Base-by-base conservation (phyloP, 2,329 filamentous ascomycete genomes). In the Penicillium thymicola region DNA sequence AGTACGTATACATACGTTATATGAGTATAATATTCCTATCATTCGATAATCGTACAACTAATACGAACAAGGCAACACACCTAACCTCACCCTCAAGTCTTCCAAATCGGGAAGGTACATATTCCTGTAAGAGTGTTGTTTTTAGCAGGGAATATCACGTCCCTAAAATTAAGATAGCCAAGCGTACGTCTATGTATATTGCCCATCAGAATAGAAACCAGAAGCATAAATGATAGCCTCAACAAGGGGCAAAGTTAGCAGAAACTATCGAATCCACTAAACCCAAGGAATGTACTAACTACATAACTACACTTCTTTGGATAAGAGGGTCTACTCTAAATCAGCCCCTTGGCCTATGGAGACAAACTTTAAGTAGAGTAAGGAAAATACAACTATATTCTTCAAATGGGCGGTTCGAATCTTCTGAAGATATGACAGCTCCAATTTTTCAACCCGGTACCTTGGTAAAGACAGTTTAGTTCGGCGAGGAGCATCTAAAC, bases 351-450 rank as follows among this genome's bases (percentile, higher is more conserved):
- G 11, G 11, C 5, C 11, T 5, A 30, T 4, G 28, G 11, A 42
- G 25, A 32, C 6, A 54, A 59, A 54, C 43, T 32, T 40, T 50
- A 57, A 52, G 14, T 27, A 38, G 21, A 36, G 40, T 30, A 51
- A 49, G 43, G 36, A 27, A 18, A 40, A 8, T 11, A 21, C 21
- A 21, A 21, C 2, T 21, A 25, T 4, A 14, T 38, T 41, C 47
- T 47, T 40, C 47, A 30, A 57, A 54, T 40, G n/a, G 47, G 47
- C 42, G 18, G 43, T 42, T 53, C 8, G n/a, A 32, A 30, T n/a
- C 30, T 21, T 13, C 36, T 25, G 5, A 25, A 11, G 11, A 48
- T 10, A 25, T 30, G 52, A 59, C 32, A 37, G 38, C 38, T 51
- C 38, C 41, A 40, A 59, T 51, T 50, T 7, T 41, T 14, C 5